Evolutionary conservation across 768 basidiomycete genomes (phyloP), one percentile per base, ranked within the genome.

Genomic region (Mycena maculata): DNA sequence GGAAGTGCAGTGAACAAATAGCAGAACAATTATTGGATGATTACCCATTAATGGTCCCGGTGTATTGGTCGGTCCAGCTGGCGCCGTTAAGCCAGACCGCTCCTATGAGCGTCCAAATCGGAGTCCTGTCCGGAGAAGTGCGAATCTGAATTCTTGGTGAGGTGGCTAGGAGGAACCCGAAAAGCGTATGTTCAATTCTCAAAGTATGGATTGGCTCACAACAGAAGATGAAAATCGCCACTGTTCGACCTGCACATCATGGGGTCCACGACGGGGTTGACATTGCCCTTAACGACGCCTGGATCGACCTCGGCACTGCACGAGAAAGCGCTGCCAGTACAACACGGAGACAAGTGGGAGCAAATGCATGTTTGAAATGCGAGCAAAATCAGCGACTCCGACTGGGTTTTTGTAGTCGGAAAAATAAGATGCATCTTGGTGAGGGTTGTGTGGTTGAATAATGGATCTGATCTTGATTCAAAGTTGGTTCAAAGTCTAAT

Each of bases 71-170:
- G 3, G 79, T 79, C 76, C 77, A 77, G 16, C 66, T 60, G 8
- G 79, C 77, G 22, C 78, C 79, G 68, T 73, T 71, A 5, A 79
- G 78, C 72, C 72, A 81, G 9, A 81, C 77, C 0, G 63, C 30
- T 8, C 80, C 80, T 7, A 68, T 62, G 4, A 68, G 42, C 13
- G 74, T 76, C 74, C 76, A 81, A 4, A n/a, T n/a, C n/a, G 69
- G 69, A 0, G 70, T 77, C 13, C 78, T 62, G 58, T 81, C 80
- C 8, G 75, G 72, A 3, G 77, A 78, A 1, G 79, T 79, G 6
- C 71, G 73, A 30, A 81, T 81, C 22, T 73, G 64, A 22, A 81
- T 75, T 4, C 80, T 78, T 28, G 65, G 65, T n/a, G 72, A 76
- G 30, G 73, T 75, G 11, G 73, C 75, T 76, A 16, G 10, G n/a